These are phyloP conservation scores for Rhizopus arrhizus DNA, from an alignment of 371 early-diverging fungal genomes.

Conservation along the genomic window DNA sequence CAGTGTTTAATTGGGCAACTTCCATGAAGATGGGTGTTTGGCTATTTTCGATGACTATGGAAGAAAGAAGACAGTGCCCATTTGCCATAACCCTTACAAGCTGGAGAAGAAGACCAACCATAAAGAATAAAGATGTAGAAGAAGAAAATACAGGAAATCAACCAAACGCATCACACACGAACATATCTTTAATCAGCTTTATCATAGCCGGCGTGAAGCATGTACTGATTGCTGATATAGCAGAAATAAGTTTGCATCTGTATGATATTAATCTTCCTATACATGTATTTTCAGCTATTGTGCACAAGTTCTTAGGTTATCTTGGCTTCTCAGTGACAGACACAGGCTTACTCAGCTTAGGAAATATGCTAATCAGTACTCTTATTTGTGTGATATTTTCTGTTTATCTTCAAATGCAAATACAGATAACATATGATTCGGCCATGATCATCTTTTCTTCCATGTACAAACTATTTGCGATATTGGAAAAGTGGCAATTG, in stretches of 20 bases:
- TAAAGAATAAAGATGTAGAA: background rate
- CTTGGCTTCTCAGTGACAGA: conserved; percentile 8
- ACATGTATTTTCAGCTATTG: conserved; percentile 18
- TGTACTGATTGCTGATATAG: conserved; percentile 26
- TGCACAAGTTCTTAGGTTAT: conserved; percentile 5
- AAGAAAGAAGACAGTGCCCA: conserved; percentile 35
- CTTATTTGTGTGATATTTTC: conserved; percentile 30
- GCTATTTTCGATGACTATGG: conserved; percentile 39
- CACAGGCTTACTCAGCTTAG: conserved; percentile 1
- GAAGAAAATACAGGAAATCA: background rate
- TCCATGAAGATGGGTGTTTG: conserved; percentile 50
- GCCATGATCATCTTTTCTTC: conserved; percentile 20
- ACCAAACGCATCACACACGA: conserved; percentile 2
- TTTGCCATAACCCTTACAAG: conserved; percentile 30
- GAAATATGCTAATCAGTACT: conserved; percentile 20
- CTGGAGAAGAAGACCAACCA: conserved; percentile 32
- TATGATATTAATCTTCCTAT: conserved; percentile 22
- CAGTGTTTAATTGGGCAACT: conserved; percentile 37
- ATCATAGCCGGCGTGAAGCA: conserved; percentile 17
- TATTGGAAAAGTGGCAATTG: conserved; percentile 28
- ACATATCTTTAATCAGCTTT: conserved; percentile 1
- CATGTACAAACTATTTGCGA: conserved; percentile 25
- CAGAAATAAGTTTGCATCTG: conserved; percentile 15
- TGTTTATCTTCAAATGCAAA: conserved; percentile 40
- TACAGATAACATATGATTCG: conserved; percentile 37